Evolutionary conservation across 2,329 filamentous ascomycete genomes (phyloP).

Genomic region (Fusarium tricinctum): DNA sequence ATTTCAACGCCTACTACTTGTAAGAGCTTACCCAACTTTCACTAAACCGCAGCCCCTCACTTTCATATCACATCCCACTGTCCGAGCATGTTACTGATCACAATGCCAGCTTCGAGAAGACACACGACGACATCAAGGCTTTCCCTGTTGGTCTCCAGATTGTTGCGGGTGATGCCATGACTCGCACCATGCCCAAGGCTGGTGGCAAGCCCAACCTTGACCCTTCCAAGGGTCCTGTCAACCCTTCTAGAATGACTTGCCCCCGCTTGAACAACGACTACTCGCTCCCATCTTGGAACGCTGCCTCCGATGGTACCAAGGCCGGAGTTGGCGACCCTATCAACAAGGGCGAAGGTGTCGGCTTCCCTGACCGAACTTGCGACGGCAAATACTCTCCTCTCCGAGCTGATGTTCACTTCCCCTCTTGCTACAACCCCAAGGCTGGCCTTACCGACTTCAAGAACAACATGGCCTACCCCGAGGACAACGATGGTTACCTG

Average conservation of each 20-base stretch:
- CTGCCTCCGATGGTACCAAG: slow-evolving; percentile 66
- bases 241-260: slow-evolving; percentile 72
- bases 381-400: slow-evolving; percentile 72
- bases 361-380: slow-evolving; percentile 80
- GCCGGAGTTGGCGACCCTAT: slow-evolving; percentile 68
- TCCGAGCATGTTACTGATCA: slow-evolving; percentile 27
- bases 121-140: slow-evolving; percentile 74
- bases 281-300: slow-evolving; percentile 66
- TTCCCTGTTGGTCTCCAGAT: slow-evolving; percentile 81
- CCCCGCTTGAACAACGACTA: slow-evolving; percentile 65
- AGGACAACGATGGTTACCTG: slow-evolving; percentile 60
- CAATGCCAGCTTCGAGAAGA: slow-evolving; percentile 68
- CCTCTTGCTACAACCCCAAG: slow-evolving; percentile 79
- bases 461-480: slow-evolving; percentile 77
- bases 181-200: slow-evolving; percentile 69
- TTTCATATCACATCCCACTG: background rate
- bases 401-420: slow-evolving; percentile 78
- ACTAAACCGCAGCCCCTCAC: background rate
- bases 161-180: slow-evolving; percentile 73
- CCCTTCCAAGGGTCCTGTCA: slow-evolving; percentile 64
- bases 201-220: slow-evolving; percentile 66
- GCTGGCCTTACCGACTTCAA: slow-evolving; percentile 71
- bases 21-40: slow-evolving; percentile 51
- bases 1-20: slow-evolving; percentile 85
- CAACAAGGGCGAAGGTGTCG: slow-evolving; percentile 69